Evolutionary conservation across 306 rosid species (phyloP), one percentile per base, ranked within the genome.

Genomic region (Luffa acutangula): DNA sequence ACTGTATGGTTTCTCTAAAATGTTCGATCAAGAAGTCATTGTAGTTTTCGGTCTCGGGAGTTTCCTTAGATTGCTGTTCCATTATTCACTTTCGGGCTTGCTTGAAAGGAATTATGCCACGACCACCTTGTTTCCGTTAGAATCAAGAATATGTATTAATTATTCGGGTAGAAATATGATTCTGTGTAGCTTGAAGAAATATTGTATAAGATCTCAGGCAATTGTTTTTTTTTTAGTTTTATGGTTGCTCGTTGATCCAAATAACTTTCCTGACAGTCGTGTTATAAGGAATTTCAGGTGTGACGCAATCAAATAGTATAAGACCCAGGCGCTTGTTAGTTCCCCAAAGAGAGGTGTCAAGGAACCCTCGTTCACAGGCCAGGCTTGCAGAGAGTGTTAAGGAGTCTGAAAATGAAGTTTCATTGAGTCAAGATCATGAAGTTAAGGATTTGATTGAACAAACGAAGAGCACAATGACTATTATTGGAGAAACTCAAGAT

Each of bases 271-370:
- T 67, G 67, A 53, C 71, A 36, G 20, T 79, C 45, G 60, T 17
- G 33, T 81, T 65, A 54, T 33, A 79, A 54, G 81, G 67, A 84
- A 21, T 60, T 58, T 66, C 82, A 91, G 93, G 87, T 58, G 73
- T 84, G 70, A 76, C 75, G 81, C 90, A 85, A 84, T 85, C 94
- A 39, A 83, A n/a, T 78, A 84, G 85, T 81, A 59, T 90, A 75
- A 88, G 84, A 83, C 95, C 98, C n/a, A 86, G 85, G 78, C 91
- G 98, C 20, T 64, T 81, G 72, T 21, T 93, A 45, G 87, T 82
- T 80, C 88, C 89, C 31, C 90, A 89, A 79, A 51, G 81, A 18
- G 82, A 66, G 25, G 82, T 75, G 11, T 75, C 83, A 4, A 86
- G 79, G 80, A 84, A 59, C 74, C 80, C 81, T 5, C 62, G 65